Evolutionary conservation across 805 yeast genomes (phyloP).

Genomic region (Candida wancherniae): DNA sequence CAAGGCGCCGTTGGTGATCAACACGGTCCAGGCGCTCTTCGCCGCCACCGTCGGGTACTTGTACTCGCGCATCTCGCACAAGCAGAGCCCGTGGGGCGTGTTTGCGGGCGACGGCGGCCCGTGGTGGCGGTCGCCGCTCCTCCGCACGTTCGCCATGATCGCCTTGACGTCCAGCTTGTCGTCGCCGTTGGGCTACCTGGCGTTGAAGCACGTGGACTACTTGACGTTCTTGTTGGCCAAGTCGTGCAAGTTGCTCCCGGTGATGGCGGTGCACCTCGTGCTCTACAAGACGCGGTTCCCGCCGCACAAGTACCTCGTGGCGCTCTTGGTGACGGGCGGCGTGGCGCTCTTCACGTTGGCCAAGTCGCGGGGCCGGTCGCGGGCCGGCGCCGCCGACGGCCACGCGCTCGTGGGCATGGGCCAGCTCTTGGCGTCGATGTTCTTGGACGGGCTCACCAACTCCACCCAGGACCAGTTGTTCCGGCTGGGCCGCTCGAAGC

Average conservation of each 20-base stretch:
- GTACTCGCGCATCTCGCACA: constrained; percentile 43
- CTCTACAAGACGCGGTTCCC: constrained; percentile 73
- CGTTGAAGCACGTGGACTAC: constrained; percentile 80
- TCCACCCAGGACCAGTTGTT: constrained; percentile 89
- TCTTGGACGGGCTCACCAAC: constrained; percentile 89
- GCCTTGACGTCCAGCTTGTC: constrained; percentile 75
- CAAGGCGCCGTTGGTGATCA: constrained; percentile 75
- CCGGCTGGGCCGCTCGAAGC: constrained; percentile 24
- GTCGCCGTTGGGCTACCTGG: constrained; percentile 75
- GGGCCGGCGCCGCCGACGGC: constrained; percentile 35
- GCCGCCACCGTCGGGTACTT: constrained; percentile 66
- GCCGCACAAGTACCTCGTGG: constrained; percentile 70
- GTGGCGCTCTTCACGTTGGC: constrained; percentile 72
- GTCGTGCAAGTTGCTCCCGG: constrained; percentile 91
- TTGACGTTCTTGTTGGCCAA: constrained; percentile 82
- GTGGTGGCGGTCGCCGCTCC: too few species aligned
- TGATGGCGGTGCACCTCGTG: constrained; percentile 75
- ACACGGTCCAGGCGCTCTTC: constrained; percentile 64
- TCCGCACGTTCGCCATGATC: constrained; percentile 44
- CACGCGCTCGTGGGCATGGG: constrained; percentile 51
- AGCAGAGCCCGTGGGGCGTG: constrained; percentile 11
- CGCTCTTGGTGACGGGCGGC: constrained; percentile 73
- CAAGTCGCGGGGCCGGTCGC: constrained; percentile 26
- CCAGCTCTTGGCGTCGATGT: constrained; percentile 55
- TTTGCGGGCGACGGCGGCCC: too few species aligned